phyloP scores from a whole-genome alignment of 1,284 basidiomycete species.

The Phaffia rhodozyma region DNA sequence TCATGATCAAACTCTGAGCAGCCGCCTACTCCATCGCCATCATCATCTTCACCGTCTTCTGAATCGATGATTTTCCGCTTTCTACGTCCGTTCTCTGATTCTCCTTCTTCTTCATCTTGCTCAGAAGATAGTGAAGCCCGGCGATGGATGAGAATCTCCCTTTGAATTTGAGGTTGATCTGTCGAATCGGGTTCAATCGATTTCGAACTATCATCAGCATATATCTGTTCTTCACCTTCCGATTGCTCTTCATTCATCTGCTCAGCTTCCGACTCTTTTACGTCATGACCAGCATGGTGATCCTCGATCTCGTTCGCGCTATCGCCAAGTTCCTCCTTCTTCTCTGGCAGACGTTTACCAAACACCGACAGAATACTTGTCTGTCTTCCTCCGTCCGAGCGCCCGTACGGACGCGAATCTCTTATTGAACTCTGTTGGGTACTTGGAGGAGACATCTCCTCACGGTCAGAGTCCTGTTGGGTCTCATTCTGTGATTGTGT shows the following conservation, averaged over 20 bases:
- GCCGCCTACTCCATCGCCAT: conserved; percentile 24
- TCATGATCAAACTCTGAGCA: conserved; percentile 27
- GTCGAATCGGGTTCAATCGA: too few relatives aligned
- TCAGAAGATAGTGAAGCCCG: too few relatives aligned
- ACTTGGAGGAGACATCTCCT: neutral
- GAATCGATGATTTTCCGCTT: too few relatives aligned
- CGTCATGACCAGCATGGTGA: neutral
- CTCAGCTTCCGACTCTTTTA: conserved; percentile 15
- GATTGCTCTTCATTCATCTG: neutral
- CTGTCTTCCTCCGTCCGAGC: neutral
- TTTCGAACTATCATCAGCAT: too few relatives aligned
- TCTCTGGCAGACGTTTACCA: neutral
- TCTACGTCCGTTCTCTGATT: too few relatives aligned
- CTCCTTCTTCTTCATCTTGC: too few relatives aligned
- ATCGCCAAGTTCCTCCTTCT: conserved; percentile 14
- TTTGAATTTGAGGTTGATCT: too few relatives aligned
- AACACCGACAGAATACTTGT: neutral
- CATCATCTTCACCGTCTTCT: neutral
- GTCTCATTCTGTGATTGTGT: too few relatives aligned
- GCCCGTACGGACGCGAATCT: neutral
- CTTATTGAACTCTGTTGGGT: neutral
- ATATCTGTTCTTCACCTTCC: too few relatives aligned
- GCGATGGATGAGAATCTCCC: too few relatives aligned
- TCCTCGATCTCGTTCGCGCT: conserved; percentile 18
- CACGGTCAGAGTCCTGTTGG: neutral